Conservation (phyloP, 1,139 yeast genomes). For the Komagataea norvegica region DNA sequence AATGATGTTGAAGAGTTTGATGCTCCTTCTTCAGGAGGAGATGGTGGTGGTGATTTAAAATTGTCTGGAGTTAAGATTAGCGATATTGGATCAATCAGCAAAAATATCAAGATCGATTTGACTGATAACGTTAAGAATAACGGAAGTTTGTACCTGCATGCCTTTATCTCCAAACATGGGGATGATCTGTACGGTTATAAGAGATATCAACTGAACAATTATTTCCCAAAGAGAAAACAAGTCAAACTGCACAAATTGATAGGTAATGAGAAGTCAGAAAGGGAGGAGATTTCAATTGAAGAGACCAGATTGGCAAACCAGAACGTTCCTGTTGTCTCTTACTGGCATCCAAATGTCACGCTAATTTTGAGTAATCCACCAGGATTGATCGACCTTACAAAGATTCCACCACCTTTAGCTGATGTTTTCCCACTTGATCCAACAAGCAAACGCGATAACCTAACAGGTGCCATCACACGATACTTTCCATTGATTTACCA, state of each 20-base stretch:
- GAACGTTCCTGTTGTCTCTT: conserved; percentile 25
- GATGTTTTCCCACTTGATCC: conserved; percentile 27
- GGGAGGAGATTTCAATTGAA: conserved; percentile 13
- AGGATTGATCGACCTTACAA: conserved; percentile 21
- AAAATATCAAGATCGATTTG: conserved; percentile 11
- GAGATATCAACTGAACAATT: conserved; percentile 25
- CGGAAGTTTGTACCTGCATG: conserved; percentile 30
- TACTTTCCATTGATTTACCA: conserved; percentile 33
- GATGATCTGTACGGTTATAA: conserved; percentile 20
- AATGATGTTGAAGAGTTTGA: conserved; percentile 13
- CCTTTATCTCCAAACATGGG: conserved; percentile 22
- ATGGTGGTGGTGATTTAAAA: conserved; percentile 4
- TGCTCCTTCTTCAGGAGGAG: background rate
- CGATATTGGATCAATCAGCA: conserved; percentile 12
- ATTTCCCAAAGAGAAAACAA: conserved; percentile 25
- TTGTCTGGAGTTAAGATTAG: conserved; percentile 11
- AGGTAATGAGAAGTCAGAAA: conserved; percentile 17
- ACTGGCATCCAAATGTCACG: conserved; percentile 36
- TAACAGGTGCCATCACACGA: conserved; percentile 26
- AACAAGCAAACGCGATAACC: conserved; percentile 28
- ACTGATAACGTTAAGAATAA: conserved; percentile 24
- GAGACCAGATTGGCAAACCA: conserved; percentile 10
- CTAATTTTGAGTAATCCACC: conserved; percentile 24
- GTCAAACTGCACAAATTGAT: conserved; percentile 30
- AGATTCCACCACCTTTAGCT: conserved; percentile 24